Base-by-base conservation (phyloP, 352 stramenopile species). In the Phytophthora pseudosyringae region DNA sequence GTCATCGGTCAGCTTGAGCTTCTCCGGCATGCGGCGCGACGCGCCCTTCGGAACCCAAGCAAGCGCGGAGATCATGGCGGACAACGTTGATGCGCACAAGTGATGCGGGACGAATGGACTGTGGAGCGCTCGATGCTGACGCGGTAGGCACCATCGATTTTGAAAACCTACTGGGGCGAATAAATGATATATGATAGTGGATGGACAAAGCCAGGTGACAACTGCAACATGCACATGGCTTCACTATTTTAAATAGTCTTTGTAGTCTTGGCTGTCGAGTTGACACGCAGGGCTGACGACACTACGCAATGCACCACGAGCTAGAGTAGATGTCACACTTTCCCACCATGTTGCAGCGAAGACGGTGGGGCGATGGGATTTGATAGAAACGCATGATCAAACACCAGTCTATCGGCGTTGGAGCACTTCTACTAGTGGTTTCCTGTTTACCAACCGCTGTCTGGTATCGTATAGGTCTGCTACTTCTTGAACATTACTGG, bases 1-100 rank as follows among this genome's bases (percentile, higher is more conserved):
- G 13, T 84, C 73, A 38, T 93, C 78, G n/a, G 86, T 93, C 12
- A 95, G 74, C 72, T 93, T 88, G 51, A 93, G 84, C 76, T 94
- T 94, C 59, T 94, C 85, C 7, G 88, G 88, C 55, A 87, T 78
- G 74, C 86, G 79, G n/a, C 71, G 71, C 25, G 71, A 73, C 15
- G 74, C 73, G 29, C 73, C 73, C 46, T 76, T 78, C 12, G 70
- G 66, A 12, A 78, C 69, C 67, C 66, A 78, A 15, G 51, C 60
- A 8, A 78, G 59, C 31, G 70, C 70, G 8, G 66, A 75, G 56
- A 78, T 75, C 70, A 78, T 75, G 6, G 35, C 31, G 31, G 29
- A 12, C 15, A 29, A 28, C 21, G 7, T 48, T 33, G 39, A 43
- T 45, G 29, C 53, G 26, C 21, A 33, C 31, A 35, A 35, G 10